phyloP scores from a whole-genome alignment of 139 green algal genomes.

The Auxenochlorella pyrenoidosa region DNA sequence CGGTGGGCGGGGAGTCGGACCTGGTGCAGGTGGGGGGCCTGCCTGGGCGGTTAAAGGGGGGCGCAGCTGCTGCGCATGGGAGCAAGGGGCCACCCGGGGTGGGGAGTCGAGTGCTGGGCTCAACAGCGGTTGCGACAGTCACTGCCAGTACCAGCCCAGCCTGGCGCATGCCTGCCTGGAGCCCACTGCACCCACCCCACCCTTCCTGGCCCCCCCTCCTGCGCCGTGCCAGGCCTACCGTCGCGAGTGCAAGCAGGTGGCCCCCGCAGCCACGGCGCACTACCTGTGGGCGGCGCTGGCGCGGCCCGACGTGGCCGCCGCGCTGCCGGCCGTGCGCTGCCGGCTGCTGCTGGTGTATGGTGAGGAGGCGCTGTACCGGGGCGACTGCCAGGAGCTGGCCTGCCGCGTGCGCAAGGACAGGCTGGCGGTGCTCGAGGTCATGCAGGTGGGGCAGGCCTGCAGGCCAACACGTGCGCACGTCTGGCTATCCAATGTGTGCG shows the following conservation, averaged over 20 bases:
- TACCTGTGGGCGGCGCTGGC: constrained; percentile 44
- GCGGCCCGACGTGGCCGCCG: not conserved
- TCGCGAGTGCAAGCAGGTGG: constrained; percentile 29
- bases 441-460: not conserved
- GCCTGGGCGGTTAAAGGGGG: not conserved
- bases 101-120: too few species aligned
- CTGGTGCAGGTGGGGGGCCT: constrained; percentile 17
- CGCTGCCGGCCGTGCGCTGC: constrained; percentile 31
- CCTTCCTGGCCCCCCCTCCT: not conserved
- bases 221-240: constrained; percentile 2
- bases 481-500: too few species aligned
- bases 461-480: too few species aligned
- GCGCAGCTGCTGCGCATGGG: not conserved
- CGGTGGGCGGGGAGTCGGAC: constrained; percentile 37
- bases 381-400: constrained; percentile 46
- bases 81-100: not conserved
- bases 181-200: not conserved
- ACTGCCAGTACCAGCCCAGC: too few species aligned
- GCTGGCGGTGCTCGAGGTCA: constrained; percentile 47
- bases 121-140: too few species aligned
- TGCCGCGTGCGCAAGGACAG: constrained; percentile 13
- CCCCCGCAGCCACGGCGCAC: constrained; percentile 14
- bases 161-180: not conserved
- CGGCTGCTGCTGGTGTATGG: constrained; percentile 51
- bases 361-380: constrained; percentile 38